A percentile compares a stretch with the other conserved stretches of the same genome.
phyloP scores from a whole-genome alignment of 2,329 filamentous ascomycete genomes.

The Emericellopsis cladophorae region DNA sequence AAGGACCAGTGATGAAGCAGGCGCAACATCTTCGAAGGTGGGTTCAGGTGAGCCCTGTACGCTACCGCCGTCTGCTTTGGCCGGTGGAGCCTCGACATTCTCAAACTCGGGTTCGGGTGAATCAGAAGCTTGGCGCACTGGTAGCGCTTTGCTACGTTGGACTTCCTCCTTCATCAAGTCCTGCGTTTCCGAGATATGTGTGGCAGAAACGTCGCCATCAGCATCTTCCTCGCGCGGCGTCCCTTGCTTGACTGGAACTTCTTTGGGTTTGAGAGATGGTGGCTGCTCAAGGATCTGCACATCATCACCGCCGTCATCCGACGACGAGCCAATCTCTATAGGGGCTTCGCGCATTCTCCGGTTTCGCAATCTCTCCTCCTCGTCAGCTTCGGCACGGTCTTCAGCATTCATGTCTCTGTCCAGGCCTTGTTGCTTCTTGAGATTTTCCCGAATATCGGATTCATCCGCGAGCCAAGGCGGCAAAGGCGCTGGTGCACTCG shows the following conservation, averaged over 20 bases:
- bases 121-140: background rate
- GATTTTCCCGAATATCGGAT: slow-evolving; percentile 51
- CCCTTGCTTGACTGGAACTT: too few species aligned
- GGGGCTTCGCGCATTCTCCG: slow-evolving; percentile 32
- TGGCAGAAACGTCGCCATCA: too few species aligned
- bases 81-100: background rate
- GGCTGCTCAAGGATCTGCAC: slow-evolving; percentile 42
- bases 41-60: slow-evolving; percentile 1
- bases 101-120: background rate
- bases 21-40: slow-evolving; percentile 5
- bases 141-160: background rate
- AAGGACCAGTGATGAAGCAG: background rate
- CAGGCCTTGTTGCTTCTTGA: slow-evolving; percentile 43
- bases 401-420: slow-evolving; percentile 52
- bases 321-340: slow-evolving; percentile 51
- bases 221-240: too few species aligned
- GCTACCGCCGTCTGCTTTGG: background rate
- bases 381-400: slow-evolving; percentile 42
- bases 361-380: slow-evolving; percentile 36
- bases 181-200: background rate
- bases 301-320: slow-evolving; percentile 35
- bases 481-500: slow-evolving; percentile 42
- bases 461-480: slow-evolving; percentile 64
- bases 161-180: background rate
- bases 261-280: slow-evolving; percentile 13